Evolutionary conservation across 805 yeast species (phyloP).

Genomic region (Scheffersomyces lignosus): DNA sequence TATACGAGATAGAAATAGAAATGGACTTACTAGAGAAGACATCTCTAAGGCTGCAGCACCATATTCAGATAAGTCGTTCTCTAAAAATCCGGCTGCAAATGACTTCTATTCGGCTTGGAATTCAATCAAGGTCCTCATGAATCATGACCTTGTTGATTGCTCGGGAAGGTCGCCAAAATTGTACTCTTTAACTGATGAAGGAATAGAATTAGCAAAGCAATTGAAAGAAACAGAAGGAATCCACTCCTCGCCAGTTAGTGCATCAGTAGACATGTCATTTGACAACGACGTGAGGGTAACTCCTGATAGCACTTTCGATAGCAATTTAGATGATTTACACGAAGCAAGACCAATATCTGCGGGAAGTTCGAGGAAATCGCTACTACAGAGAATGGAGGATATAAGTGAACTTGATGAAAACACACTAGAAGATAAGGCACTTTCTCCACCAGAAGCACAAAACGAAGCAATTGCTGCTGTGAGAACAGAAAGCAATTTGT

Average conservation of each 20-base stretch:
- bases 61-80: slow-evolving; percentile 59
- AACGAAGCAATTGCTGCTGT: not conserved
- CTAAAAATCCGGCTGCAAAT: slow-evolving; percentile 56
- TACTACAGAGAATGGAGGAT: no score
- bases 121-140: slow-evolving; percentile 60
- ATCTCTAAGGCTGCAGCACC: slow-evolving; percentile 54
- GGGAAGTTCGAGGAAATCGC: no score
- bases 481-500: not conserved
- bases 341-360: not conserved
- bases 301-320: slow-evolving; percentile 15
- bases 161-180: slow-evolving; percentile 56
- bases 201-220: slow-evolving; percentile 58
- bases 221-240: slow-evolving; percentile 49
- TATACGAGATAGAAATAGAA: slow-evolving; percentile 44
- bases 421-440: not conserved
- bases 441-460: not conserved
- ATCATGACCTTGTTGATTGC: slow-evolving; percentile 56
- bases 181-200: slow-evolving; percentile 70
- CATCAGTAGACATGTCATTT: slow-evolving; percentile 25
- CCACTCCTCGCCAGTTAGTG: slow-evolving; percentile 18
- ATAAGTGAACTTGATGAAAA: not conserved
- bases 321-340: not conserved
- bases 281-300: slow-evolving; percentile 35
- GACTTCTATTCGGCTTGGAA: slow-evolving; percentile 78
- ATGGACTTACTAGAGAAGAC: slow-evolving; percentile 66